Evolutionary conservation across 495 filamentous ascomycete genomes (phyloP).

Genomic region (Trichoderma parareesei): DNA sequence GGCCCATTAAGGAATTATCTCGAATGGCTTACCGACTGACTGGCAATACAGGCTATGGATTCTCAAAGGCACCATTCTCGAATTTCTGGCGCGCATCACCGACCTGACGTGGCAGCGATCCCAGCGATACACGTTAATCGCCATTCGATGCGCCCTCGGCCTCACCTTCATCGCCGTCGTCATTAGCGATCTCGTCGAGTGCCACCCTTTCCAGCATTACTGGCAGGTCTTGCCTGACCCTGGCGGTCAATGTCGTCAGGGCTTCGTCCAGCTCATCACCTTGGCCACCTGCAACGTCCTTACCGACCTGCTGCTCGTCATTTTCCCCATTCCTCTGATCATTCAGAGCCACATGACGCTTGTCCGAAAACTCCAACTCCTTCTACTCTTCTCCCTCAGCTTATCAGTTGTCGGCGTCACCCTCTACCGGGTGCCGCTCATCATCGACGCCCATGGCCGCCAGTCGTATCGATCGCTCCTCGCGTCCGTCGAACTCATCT

Average conservation of each 20-base stretch:
- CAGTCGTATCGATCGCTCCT: slow-evolving; percentile 71
- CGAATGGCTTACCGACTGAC: background rate
- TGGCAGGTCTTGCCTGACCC: slow-evolving; percentile 92
- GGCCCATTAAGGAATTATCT: too few species aligned
- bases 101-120: slow-evolving; percentile 57
- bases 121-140: slow-evolving; percentile 56
- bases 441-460: slow-evolving; percentile 51
- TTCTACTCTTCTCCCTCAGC: slow-evolving; percentile 73
- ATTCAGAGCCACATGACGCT: slow-evolving; percentile 60
- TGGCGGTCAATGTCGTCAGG: slow-evolving; percentile 72
- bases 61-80: slow-evolving; percentile 80
- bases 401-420: slow-evolving; percentile 67
- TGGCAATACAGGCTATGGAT: slow-evolving; percentile 66
- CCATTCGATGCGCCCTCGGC: slow-evolving; percentile 65
- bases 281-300: slow-evolving; percentile 82
- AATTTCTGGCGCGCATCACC: slow-evolving; percentile 79
- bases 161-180: slow-evolving; percentile 72
- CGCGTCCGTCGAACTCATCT: slow-evolving; percentile 70
- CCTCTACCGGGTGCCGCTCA: slow-evolving; percentile 64
- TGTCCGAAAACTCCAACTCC: slow-evolving; percentile 57
- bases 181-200: slow-evolving; percentile 76
- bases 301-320: slow-evolving; percentile 78
- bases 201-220: slow-evolving; percentile 74
- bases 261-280: slow-evolving; percentile 75
- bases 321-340: slow-evolving; percentile 84